Base-by-base conservation (phyloP, 768 basidiomycete genomes). In the Daedaleopsis nitida region DNA sequence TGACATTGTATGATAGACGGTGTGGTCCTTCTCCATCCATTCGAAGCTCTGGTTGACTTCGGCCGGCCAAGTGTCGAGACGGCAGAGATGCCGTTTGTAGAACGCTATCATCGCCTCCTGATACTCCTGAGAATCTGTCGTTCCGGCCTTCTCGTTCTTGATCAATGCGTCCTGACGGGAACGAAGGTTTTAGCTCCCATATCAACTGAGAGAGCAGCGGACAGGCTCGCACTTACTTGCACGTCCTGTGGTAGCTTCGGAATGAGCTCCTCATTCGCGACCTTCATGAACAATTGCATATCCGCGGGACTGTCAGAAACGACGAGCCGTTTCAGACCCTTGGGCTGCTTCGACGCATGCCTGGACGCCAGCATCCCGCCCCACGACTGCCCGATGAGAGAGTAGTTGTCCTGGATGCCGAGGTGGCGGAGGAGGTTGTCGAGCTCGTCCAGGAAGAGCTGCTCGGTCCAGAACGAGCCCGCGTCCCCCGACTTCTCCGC, bases 351-450 rank as follows among this genome's bases (percentile, higher is more conserved):
- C 39, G 75, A 70, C 8, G 66, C 80, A 52, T 78, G 81, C 42
- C 80, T 75, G 6, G 72, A 63, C 0, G 73, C 82, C 10, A 86
- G 73, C 72, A 83, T 83, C 1, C 80, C 83, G 13, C 85, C 86
- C 84, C 84, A 85, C 5, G 82, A 84, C 51, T 86, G 85, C 0
- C 86, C 86, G 1, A 79, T 63, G 1, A 86, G 66, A 63, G 79
- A 75, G 66, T 78, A 86, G 38, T 71, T 63, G 6, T 69, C 65
- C 10, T 68, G 45, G 59, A 85, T 77, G 0, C 71, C 75, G 19
- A 86, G 72, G 21, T 80, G 64, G 5, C 64, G 48, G 23, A 86
- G 55, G 10, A 86, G 63, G 55, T 83, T 84, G 27, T 76, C 75
- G 37, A 87, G 79, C 72, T 87, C 82, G 44, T 79, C 79, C 55